Base-by-base conservation (phyloP, 1,284 basidiomycete genomes). In the Cystobasidiaceae sp. region DNA sequence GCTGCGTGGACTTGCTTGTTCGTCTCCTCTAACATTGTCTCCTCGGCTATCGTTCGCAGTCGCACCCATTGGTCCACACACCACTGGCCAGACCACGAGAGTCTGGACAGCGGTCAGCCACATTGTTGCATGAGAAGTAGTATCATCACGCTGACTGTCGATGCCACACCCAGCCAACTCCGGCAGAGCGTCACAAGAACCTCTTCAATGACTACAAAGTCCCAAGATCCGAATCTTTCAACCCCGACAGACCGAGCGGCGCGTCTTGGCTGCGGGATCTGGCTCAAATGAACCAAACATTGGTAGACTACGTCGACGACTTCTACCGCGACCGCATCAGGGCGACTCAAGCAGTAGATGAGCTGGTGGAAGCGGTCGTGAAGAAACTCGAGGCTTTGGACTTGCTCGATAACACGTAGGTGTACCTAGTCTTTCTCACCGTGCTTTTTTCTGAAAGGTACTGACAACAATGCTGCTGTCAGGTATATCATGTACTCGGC, bases 271-370 rank as follows among this genome's bases (percentile, higher is more conserved):
- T 76, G 1, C 66, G 68, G 21, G n/a, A 63, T 4, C 69, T 76
- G 21, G 69, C 71, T 0, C 67, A 72, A 58, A 66, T 75, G 17
- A 75, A 77, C 48, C 23, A 43, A 1, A 74, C 74, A 1, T 66
- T 74, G 19, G 70, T 72, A 37, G 71, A 67, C 33, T 75, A 77
- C 63, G 63, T 74, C 19, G 75, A 75, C 58, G 72, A 77, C n/a
- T 76, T 73, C 50, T 74, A 75, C 64, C 71, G 75, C 3, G 68
- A 67, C 0, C 67, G 75, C 0, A 54, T 77, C 34, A 66, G 73
- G 3, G 27, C 72, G 0, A 55, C 75, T 13, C 73, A 74, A 50
- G 69, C 74, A 0, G 73, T 77, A 0, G 74, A 77, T 62, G 74
- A 75, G 71, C 59, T 76, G 0, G 73, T 77, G 5, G 74, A 74